Conservation (phyloP, 768 basidiomycete genomes). For the Flagelloscypha sp. region DNA sequence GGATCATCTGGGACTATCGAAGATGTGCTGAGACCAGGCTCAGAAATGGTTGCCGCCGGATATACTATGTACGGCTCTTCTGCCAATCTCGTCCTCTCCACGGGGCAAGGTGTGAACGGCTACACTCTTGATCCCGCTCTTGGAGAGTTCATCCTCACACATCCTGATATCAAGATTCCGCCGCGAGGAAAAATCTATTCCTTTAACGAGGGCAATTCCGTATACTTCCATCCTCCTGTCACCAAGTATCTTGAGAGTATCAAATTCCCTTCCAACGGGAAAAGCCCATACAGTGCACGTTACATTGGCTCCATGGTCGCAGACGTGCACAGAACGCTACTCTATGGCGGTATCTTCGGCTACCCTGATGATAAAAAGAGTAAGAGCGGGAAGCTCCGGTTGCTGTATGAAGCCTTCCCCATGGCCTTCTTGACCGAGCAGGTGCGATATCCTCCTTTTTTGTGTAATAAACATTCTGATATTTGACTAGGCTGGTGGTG, state of each 20-base stretch:
- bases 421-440: constrained; percentile 96
- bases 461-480: constrained; percentile 7
- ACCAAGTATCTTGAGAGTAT: constrained; percentile 79
- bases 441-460: constrained; percentile 29
- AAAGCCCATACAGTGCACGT: constrained; percentile 81
- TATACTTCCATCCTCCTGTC: constrained; percentile 86
- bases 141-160: constrained; percentile 98
- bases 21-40: constrained; percentile 90
- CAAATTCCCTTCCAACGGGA: constrained; percentile 77
- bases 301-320: constrained; percentile 99
- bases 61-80: constrained; percentile 98
- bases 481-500: constrained; percentile 72
- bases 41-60: constrained; percentile 95
- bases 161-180: constrained; percentile 94
- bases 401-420: constrained; percentile 96
- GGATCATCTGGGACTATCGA: constrained; percentile 72
- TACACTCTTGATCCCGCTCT: constrained; percentile 94
- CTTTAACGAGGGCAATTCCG: constrained; percentile 97
- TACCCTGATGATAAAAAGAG: constrained; percentile 98
- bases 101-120: constrained; percentile 93
- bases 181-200: constrained; percentile 97
- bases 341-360: constrained; percentile 98
- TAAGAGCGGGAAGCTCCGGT: constrained; percentile 88
- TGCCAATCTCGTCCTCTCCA: constrained; percentile 91
- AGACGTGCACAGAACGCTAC: constrained; percentile 90